A percentile compares a stretch with the other conserved stretches of the same genome.
Evolutionary conservation across 2,329 filamentous ascomycete genomes (phyloP).

Genomic region (Penicillium corylophilum): DNA sequence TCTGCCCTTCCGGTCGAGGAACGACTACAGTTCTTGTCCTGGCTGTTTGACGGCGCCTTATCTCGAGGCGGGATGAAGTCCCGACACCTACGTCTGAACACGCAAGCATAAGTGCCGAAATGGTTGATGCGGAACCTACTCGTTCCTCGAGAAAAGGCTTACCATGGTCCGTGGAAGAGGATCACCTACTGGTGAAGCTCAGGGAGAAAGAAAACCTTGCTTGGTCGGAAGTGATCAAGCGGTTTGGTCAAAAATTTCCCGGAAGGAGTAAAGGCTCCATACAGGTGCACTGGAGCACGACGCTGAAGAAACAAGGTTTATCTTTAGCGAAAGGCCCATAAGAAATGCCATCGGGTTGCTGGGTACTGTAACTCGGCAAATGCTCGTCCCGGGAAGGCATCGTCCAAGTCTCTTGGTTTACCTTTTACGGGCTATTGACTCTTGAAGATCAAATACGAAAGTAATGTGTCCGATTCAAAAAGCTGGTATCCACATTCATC

Average conservation of each 20-base stretch:
- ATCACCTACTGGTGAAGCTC: slow-evolving; percentile 11
- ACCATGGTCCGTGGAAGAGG: slow-evolving; percentile 16
- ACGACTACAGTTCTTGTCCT: background rate
- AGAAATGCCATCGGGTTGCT: background rate
- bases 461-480: too few species aligned
- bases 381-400: too few species aligned
- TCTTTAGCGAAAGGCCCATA: slow-evolving; percentile 24
- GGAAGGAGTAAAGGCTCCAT: slow-evolving; percentile 15
- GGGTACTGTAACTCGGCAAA: too few species aligned
- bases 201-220: slow-evolving; percentile 16
- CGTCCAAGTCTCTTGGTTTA: too few species aligned
- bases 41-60: slow-evolving; percentile 12
- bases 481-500: too few species aligned
- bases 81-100: too few species aligned
- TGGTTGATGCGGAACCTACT: too few species aligned
- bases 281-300: slow-evolving; percentile 19
- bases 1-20: slow-evolving; percentile 9
- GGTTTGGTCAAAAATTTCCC: slow-evolving; percentile 11
- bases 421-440: too few species aligned
- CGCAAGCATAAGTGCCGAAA: too few species aligned
- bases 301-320: slow-evolving; percentile 8
- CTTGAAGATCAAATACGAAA: too few species aligned
- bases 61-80: too few species aligned
- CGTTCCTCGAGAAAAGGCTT: slow-evolving; percentile 1
- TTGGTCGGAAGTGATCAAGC: slow-evolving; percentile 17